Evolutionary conservation across 176 grass and related monocot genomes (phyloP).

Genomic region (Tuctoria greenei): DNA sequence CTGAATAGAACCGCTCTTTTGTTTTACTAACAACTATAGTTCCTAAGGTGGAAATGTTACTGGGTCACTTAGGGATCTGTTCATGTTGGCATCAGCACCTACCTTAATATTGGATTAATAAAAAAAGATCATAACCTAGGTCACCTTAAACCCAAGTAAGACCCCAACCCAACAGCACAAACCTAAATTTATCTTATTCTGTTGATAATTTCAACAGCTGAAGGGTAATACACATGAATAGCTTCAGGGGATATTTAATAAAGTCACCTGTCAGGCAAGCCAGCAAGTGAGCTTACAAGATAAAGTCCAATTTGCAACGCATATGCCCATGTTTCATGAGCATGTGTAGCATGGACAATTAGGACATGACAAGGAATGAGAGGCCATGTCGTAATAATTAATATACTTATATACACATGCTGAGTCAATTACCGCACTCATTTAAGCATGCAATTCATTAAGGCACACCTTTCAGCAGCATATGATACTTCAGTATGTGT

Average conservation of each 20-base stretch:
- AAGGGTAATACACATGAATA: background rate
- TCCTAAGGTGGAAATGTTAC: constrained; percentile 9
- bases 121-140: constrained; percentile 1
- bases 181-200: background rate
- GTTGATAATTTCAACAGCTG: background rate
- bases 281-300: background rate
- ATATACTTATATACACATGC: background rate
- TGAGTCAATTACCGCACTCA: background rate
- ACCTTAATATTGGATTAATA: background rate
- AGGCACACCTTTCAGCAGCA: no score
- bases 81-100: background rate
- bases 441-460: constrained; percentile 14
- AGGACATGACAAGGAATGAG: background rate
- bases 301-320: background rate
- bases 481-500: constrained; percentile 23
- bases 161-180: background rate
- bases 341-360: background rate
- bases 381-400: background rate
- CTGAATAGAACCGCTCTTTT: constrained; percentile 12
- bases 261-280: background rate
- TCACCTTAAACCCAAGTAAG: constrained; percentile 5
- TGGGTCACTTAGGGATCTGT: background rate
- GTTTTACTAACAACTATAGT: constrained; percentile 21
- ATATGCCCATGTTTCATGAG: background rate
- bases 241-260: background rate